Evolutionary conservation across 2,329 filamentous ascomycete species (phyloP), one percentile per base, ranked within the genome.

Genomic region (Rachicladosporium sp.): DNA sequence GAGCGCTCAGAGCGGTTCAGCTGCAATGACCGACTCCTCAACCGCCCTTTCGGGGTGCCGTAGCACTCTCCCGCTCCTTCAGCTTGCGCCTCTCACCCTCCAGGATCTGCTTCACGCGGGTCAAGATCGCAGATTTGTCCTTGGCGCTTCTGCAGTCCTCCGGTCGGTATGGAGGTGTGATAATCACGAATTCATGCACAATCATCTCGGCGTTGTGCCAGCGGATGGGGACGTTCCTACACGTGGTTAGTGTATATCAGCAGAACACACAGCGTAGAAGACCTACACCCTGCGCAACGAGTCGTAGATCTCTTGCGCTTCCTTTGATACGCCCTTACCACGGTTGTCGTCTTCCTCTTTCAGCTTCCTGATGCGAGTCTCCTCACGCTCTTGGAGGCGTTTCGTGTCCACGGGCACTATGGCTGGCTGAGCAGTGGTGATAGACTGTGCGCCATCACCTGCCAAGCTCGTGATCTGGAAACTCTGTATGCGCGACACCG

Each of bases 261-360:
- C n/a, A n/a, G n/a, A n/a, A n/a, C n/a, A 27, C 21, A 3, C 31
- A 23, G 27, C 8, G 19, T 13, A 32, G 29, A 31, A 15, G 29
- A 45, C 66, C 46, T 52, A 76, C 57, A 73, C 74, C 49, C 73
- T 68, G 44, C 67, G 69, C 39, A 80, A 66, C 8, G 70, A 67
- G 60, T 80, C 74, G 49, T 76, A 80, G 10, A 80, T 62, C 39
- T 76, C 74, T 57, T 80, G 76, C 19, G 70, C 76, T 46, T 78
- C 74, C 30, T 63, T 67, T 29, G 66, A 73, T 5, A 79, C 76
- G 6, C 74, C 74, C 56, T 74, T 76, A 39, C 74, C 75, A 43
- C 69, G 66, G 39, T 69, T 67, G n/a, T 67, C 64, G 47, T 78
- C 74, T 44, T 66, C 63, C 44, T 76, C 70, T 52, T 76, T 72